Evolutionary conservation across 2,329 filamentous ascomycete species (phyloP).

Genomic region (Aspergillus sclerotialis): DNA sequence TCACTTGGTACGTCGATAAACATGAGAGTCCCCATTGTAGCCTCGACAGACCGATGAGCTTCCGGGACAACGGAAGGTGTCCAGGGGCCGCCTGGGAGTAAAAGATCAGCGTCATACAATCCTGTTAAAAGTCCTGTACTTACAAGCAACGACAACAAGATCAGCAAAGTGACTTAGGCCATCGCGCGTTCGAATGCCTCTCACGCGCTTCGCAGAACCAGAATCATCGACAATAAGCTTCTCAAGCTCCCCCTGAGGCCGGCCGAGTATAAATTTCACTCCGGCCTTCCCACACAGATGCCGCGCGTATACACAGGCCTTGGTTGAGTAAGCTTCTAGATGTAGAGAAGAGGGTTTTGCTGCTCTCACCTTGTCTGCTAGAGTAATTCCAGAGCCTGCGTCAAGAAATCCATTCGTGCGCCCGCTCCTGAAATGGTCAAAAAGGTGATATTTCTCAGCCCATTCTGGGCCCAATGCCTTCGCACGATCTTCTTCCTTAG

Average conservation of each 20-base stretch:
- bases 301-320: slow-evolving; percentile 17
- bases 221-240: slow-evolving; percentile 2
- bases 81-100: slow-evolving; percentile 17
- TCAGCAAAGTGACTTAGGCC: slow-evolving; percentile 14
- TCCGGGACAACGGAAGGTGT: slow-evolving; percentile 22
- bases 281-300: slow-evolving; percentile 15
- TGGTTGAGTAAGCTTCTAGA: background rate
- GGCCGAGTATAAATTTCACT: slow-evolving; percentile 19
- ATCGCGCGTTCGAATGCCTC: slow-evolving; percentile 22
- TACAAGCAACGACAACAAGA: slow-evolving; percentile 18
- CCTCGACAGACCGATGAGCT: slow-evolving; percentile 23
- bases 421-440: slow-evolving; percentile 16
- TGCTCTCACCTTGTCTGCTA: slow-evolving; percentile 18
- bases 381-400: slow-evolving; percentile 16
- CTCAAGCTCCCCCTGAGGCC: slow-evolving; percentile 12
- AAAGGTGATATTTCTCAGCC: slow-evolving; percentile 15
- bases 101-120: background rate
- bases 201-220: slow-evolving; percentile 10
- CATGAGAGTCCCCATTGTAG: slow-evolving; percentile 32
- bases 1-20: slow-evolving; percentile 17
- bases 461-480: slow-evolving; percentile 11
- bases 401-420: slow-evolving; percentile 19
- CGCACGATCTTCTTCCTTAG: slow-evolving; percentile 10
- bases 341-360: background rate
- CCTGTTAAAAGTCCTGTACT: background rate